phyloP scores from a whole-genome alignment of 495 filamentous ascomycete genomes.

The Aspergillus sclerotiicarbonarius region DNA sequence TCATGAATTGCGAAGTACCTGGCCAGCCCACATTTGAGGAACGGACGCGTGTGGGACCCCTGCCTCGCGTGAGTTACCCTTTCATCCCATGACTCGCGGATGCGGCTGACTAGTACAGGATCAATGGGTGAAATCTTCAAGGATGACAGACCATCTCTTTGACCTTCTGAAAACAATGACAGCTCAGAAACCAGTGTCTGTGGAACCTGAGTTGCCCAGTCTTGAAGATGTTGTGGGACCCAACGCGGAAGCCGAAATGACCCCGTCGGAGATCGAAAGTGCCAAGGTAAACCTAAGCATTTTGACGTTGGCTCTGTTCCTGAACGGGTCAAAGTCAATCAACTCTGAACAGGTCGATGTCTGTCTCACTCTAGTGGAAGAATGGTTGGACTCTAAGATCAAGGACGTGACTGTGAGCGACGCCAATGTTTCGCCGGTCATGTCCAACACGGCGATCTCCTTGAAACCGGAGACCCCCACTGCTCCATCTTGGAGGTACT shows the following conservation, averaged over 20 bases:
- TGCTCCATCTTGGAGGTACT: slow-evolving; percentile 42
- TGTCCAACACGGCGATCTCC: slow-evolving; percentile 26
- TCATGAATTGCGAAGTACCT: slow-evolving; percentile 46
- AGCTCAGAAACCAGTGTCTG: slow-evolving; percentile 32
- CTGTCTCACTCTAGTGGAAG: slow-evolving; percentile 32
- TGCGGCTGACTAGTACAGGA: slow-evolving; percentile 23
- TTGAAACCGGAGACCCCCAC: slow-evolving; percentile 24
- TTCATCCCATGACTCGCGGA: background rate
- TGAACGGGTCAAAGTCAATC: slow-evolving; percentile 37
- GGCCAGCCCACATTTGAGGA: slow-evolving; percentile 41
- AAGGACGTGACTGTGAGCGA: slow-evolving; percentile 24
- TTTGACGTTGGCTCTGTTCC: slow-evolving; percentile 32
- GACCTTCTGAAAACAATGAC: slow-evolving; percentile 31
- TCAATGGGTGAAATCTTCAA: slow-evolving; percentile 38
- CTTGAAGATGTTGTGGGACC: slow-evolving; percentile 26
- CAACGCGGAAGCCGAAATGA: slow-evolving; percentile 32
- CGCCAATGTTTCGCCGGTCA: slow-evolving; percentile 21
- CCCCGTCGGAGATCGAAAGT: slow-evolving; percentile 32
- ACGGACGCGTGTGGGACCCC: slow-evolving; percentile 38
- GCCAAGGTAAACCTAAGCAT: slow-evolving; percentile 32
- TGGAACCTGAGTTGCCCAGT: slow-evolving; percentile 27
- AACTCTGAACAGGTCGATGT: slow-evolving; percentile 31
- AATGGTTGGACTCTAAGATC: slow-evolving; percentile 32
- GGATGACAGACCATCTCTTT: slow-evolving; percentile 38
- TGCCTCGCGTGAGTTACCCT: slow-evolving; percentile 35